A percentile compares a stretch with the other conserved stretches of the same genome.
phyloP scores from a whole-genome alignment of 2,329 filamentous ascomycete genomes.

The Phialophora macrospora region DNA sequence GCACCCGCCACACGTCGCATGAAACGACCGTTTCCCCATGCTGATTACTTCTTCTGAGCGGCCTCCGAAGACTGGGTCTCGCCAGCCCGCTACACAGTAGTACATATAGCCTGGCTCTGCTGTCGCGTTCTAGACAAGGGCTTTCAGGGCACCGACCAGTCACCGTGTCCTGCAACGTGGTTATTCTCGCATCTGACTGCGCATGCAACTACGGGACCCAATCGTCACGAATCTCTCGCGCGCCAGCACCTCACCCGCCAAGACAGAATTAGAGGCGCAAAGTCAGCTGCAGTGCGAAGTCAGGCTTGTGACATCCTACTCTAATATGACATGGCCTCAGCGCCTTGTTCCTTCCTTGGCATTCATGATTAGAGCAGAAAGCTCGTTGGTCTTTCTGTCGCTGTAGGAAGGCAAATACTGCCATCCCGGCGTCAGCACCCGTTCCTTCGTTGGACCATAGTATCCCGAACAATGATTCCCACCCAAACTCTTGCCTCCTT shows the following conservation, averaged over 20 bases:
- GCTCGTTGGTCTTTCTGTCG: neutral
- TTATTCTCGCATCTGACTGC: neutral
- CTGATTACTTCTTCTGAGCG: neutral
- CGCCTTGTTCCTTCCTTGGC: neutral
- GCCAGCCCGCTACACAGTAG: neutral
- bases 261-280: neutral
- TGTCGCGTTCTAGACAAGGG: neutral
- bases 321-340: neutral
- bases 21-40: neutral
- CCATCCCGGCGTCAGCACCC: neutral
- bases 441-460: neutral
- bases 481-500: neutral
- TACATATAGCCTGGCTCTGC: neutral
- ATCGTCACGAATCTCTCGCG: neutral
- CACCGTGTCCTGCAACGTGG: neutral
- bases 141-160: neutral
- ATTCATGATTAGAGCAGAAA: neutral
- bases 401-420: neutral
- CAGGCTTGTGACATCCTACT: neutral
- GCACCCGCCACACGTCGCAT: too few species aligned
- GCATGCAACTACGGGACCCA: neutral
- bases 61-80: neutral
- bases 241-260: neutral
- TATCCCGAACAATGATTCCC: neutral
- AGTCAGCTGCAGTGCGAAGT: constrained; percentile 1